Evolutionary conservation across 2,329 filamentous ascomycete genomes (phyloP).

Genomic region (Parastagonospora nodorum): DNA sequence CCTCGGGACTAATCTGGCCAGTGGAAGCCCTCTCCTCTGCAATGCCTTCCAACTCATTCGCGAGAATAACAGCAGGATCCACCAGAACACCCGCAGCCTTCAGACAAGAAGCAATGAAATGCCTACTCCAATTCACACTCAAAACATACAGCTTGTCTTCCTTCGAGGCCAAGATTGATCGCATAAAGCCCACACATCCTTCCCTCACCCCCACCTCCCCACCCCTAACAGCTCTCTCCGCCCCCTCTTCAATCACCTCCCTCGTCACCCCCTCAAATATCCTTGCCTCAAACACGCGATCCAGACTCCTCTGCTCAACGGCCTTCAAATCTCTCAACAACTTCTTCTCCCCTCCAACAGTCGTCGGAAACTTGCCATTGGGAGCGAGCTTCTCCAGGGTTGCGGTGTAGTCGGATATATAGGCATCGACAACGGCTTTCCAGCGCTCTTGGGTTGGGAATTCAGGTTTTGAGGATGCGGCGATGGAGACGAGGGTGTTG

Average conservation of each 20-base stretch:
- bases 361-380: slow-evolving; percentile 29
- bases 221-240: slow-evolving; percentile 30
- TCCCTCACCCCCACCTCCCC: slow-evolving; percentile 43
- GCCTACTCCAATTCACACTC: slow-evolving; percentile 56
- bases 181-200: slow-evolving; percentile 44
- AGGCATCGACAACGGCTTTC: slow-evolving; percentile 47
- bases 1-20: slow-evolving; percentile 19
- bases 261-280: slow-evolving; percentile 48
- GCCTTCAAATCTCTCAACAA: slow-evolving; percentile 44
- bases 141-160: slow-evolving; percentile 40
- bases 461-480: slow-evolving; percentile 31
- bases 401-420: slow-evolving; percentile 46
- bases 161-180: slow-evolving; percentile 12
- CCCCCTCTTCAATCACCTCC: slow-evolving; percentile 33
- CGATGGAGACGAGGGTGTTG: slow-evolving; percentile 48
- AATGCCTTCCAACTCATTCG: slow-evolving; percentile 32
- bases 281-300: slow-evolving; percentile 44
- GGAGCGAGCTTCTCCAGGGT: slow-evolving; percentile 40
- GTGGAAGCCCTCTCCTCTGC: slow-evolving; percentile 12
- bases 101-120: slow-evolving; percentile 46
- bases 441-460: slow-evolving; percentile 36
- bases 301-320: slow-evolving; percentile 50
- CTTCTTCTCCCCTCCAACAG: slow-evolving; percentile 41
- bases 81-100: slow-evolving; percentile 4
- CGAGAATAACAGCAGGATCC: slow-evolving; percentile 9